Evolutionary conservation across 148 eudicot species (phyloP).

Genomic region (Drosera capensis): DNA sequence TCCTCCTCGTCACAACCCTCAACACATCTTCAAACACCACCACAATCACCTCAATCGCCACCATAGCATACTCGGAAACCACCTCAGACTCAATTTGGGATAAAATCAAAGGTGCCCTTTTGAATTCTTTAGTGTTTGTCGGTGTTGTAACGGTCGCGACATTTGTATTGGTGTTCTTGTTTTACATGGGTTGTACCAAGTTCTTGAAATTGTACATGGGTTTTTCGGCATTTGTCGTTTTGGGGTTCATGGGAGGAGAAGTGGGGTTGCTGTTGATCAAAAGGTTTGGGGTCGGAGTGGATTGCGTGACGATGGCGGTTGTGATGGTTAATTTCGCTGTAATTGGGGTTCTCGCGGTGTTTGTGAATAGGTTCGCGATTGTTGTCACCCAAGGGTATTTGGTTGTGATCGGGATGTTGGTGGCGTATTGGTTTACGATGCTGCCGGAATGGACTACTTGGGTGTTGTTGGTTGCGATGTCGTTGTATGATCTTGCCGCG

Average conservation of each 20-base stretch:
- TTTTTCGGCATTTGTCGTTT: slow-evolving; percentile 55
- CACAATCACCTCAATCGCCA: slow-evolving; percentile 9
- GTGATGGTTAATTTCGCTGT: slow-evolving; percentile 44
- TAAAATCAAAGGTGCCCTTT: slow-evolving; percentile 68
- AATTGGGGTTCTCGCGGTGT: slow-evolving; percentile 57
- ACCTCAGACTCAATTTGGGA: slow-evolving; percentile 44
- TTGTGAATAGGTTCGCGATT: slow-evolving; percentile 60
- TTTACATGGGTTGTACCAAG: slow-evolving; percentile 60
- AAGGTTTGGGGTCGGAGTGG: slow-evolving; percentile 41
- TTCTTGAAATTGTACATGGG: slow-evolving; percentile 66
- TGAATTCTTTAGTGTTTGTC: slow-evolving; percentile 70
- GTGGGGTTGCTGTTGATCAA: slow-evolving; percentile 37
- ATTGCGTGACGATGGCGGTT: slow-evolving; percentile 27
- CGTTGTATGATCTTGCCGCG: slow-evolving; percentile 74
- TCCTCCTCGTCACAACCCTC: slow-evolving; percentile 19
- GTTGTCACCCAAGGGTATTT: slow-evolving; percentile 49
- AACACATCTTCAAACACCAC: slow-evolving; percentile 11
- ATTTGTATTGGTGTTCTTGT: slow-evolving; percentile 60
- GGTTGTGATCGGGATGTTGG: slow-evolving; percentile 66
- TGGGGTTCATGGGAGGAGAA: slow-evolving; percentile 60
- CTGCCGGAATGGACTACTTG: slow-evolving; percentile 99
- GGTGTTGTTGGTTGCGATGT: slow-evolving; percentile 61
- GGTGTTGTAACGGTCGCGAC: slow-evolving; percentile 47
- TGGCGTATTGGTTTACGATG: slow-evolving; percentile 78
- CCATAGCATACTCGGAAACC: slow-evolving; percentile 34